Base-by-base conservation (phyloP, 306 rosid species). In the Glycine tomentella region DNA sequence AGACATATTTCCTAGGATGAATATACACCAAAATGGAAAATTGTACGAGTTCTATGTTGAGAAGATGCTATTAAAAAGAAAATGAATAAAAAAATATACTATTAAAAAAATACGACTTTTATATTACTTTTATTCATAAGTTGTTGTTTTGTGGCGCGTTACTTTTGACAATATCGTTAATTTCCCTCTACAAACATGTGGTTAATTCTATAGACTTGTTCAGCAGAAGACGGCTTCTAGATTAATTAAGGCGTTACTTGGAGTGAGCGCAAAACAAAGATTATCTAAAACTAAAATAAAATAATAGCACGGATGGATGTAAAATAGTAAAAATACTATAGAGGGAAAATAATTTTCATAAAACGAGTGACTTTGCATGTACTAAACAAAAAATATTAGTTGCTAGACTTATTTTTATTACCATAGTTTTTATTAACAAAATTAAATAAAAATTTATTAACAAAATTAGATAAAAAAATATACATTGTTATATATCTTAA, bases 171-270 rank as follows among this genome's bases (percentile, higher is more conserved):
- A 40, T 65, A 53, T 73, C 45, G 40, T 36, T 36, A 11, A 0
- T 25, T 25, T 25, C 31, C 31, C 31, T 25, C 31, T 25, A 74
- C 59, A 49, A 49, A 69, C 64, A 69, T 49, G 70, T 78, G 86
- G 16, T 53, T 15, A 69, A 59, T 62, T 16, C 9, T 1, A 2
- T 15, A 56, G 86, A 83, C 86, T 48, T 65, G 51, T 72, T 78
- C 86, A 83, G 45, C 78, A 7, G 6, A 40, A 58, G 4, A 38
- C 49, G 36, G 64, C 55, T 83, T 77, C 82, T 83, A 77, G 86
- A 36, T 36, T 36, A 70, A 3, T 46, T 9, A 38, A 16, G 42
- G 33, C n/a, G 14, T 59, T 59, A 50, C 78, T 45, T 71, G 79
- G 9, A 71, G 63, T 52, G 61, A 42, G 38, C 5, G 55, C 75